A percentile compares a stretch with the other conserved stretches of the same genome.
These are phyloP conservation scores for Lachancea waltii DNA, from an alignment of 805 yeast genomes.

Conservation along the genomic window DNA sequence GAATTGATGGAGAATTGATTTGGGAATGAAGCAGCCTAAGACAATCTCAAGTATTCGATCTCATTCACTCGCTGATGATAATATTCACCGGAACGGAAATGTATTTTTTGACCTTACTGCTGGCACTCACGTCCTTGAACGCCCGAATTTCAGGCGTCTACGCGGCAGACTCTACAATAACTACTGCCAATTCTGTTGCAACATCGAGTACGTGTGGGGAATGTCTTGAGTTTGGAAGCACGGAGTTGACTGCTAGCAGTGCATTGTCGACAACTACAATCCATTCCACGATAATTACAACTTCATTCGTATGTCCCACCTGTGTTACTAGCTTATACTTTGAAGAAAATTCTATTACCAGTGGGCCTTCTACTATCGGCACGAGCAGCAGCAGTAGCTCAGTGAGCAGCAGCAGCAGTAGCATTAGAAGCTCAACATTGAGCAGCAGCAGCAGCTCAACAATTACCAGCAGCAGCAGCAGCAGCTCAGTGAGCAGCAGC, in stretches of 20 bases:
- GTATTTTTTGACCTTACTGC: not conserved
- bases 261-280: slow-evolving; percentile 5
- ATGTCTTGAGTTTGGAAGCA: no score
- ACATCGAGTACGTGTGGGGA: slow-evolving; percentile 4
- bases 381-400: no score
- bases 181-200: not conserved
- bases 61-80: no score
- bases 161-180: slow-evolving; percentile 1
- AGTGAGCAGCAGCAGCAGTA: not conserved
- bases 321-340: slow-evolving; percentile 8
- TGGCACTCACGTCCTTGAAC: no score
- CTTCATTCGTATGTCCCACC: slow-evolving; percentile 11
- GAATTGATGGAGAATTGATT: slow-evolving; percentile 2
- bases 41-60: no score
- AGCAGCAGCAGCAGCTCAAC: slow-evolving; percentile 3
- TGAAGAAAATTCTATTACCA: no score
- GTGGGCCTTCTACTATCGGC: no score
- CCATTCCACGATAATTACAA: slow-evolving; percentile 2
- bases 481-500: slow-evolving; percentile 2
- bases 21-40: not conserved
- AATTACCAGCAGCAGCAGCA: slow-evolving; percentile 1
- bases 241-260: slow-evolving; percentile 1
- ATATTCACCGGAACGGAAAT: no score
- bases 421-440: not conserved
- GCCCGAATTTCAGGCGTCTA: no score